Evolutionary conservation across 2,329 filamentous ascomycete genomes (phyloP).

Genomic region (Calonectria henricotiae): DNA sequence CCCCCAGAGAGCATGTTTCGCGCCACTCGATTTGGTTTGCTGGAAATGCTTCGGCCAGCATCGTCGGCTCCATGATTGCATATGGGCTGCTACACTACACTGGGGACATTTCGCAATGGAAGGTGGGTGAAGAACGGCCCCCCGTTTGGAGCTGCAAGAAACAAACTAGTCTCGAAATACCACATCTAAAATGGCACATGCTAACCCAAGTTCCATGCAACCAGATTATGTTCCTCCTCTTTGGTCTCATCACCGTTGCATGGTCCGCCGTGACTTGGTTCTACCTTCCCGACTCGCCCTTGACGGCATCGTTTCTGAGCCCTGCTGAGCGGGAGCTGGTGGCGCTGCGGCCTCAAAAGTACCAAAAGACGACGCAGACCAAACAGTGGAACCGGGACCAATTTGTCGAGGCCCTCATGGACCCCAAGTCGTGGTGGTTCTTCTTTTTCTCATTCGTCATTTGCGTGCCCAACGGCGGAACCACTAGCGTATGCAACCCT

Average conservation of each 20-base stretch:
- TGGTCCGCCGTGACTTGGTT: constrained; percentile 38
- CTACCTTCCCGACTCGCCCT: constrained; percentile 40
- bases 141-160: no score
- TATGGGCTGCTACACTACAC: constrained; percentile 41
- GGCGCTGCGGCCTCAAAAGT: constrained; percentile 35
- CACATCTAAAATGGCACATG: neutral
- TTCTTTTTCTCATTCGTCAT: constrained; percentile 44
- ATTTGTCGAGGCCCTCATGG: constrained; percentile 48
- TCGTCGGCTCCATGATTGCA: constrained; percentile 50
- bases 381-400: constrained; percentile 39
- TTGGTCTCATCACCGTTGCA: constrained; percentile 37
- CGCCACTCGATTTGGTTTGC: constrained; percentile 55
- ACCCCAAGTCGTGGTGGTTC: constrained; percentile 49
- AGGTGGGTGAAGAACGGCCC: constrained; percentile 2
- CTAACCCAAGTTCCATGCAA: neutral
- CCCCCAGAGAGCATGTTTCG: constrained; percentile 50
- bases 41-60: constrained; percentile 51
- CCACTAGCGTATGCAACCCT: constrained; percentile 32
- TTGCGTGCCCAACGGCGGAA: constrained; percentile 40
- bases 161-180: no score
- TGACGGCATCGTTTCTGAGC: constrained; percentile 44
- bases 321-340: constrained; percentile 32
- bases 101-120: constrained; percentile 30
- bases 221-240: constrained; percentile 38
- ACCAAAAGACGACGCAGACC: constrained; percentile 37